Base-by-base conservation (phyloP, 768 basidiomycete genomes). In the Psilocybe azurescens region DNA sequence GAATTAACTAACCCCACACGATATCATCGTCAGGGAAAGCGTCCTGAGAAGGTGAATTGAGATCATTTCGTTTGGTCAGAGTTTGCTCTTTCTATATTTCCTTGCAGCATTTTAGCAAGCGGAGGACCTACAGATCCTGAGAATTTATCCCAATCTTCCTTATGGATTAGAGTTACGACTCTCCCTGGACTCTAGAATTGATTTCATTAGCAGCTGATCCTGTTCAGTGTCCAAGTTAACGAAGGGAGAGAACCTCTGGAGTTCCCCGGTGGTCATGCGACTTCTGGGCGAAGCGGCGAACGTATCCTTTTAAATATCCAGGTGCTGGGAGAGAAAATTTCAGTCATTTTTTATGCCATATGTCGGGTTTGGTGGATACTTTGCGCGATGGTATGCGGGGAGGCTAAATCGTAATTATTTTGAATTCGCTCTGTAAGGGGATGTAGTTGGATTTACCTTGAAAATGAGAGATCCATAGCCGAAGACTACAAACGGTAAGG, bases 201-300 rank as follows among this genome's bases (percentile, higher is more conserved):
- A 24, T 24, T 44, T 53, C 24, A 30, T 14, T 7, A 14, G 49
- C 7, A n/a, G 18, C 13, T 29, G 18, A 50, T 3, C 5, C 10
- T 32, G 18, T 20, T 53, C 13, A 49, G 13, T 3, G 2, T 28
- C 38, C 9, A 39, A 53, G 49, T 24, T 2, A 24, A 24, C 24
- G 13, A 47, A 58, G 8, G 38, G 2, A 20, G 59, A 75, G 56
- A 41, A 91, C 90, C 79, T 94, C 89, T 2, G 88, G 91, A 0
- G 94, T 96, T 18, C 95, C 95, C 10, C 95, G 84, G 74, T 98
- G 95, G 70, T 98, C 95, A 72, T 94, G 92, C 59, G 94, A 96
- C 70, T 86, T 85, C 75, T 97, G 94, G 0, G 95, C 93, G 69
- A 97, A 97, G 29, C 95, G 81, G 1, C 95, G 85, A 0, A 96